These are phyloP conservation scores for Aureobasidium namibiae DNA, from an alignment of 2,329 filamentous ascomycete genomes.

Conservation along the genomic window DNA sequence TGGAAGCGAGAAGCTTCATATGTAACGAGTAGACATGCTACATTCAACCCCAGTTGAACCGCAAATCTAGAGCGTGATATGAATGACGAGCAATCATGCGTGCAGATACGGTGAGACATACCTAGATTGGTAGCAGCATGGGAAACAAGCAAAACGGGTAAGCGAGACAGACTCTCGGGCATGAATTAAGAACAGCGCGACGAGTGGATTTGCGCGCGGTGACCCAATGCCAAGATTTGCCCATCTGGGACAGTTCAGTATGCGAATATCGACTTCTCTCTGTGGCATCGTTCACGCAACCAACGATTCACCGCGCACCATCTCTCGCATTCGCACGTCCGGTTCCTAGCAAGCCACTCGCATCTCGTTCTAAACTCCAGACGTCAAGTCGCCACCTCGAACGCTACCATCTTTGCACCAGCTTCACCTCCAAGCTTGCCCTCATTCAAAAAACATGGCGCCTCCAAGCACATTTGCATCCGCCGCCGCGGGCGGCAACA, in stretches of 20 bases:
- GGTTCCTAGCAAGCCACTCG: not conserved
- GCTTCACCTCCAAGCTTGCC: slow-evolving; percentile 10
- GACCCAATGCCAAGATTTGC: slow-evolving; percentile 2
- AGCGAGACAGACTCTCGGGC: not conserved
- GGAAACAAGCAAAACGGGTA: not conserved
- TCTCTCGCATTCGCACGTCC: not conserved
- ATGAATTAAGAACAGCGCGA: not conserved
- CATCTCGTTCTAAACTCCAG: not conserved
- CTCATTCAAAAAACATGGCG: slow-evolving; percentile 29
- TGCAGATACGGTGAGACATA: not conserved
- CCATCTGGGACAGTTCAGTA: not conserved
- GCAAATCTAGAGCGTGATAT: not conserved
- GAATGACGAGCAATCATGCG: not conserved
- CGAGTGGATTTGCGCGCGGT: not conserved
- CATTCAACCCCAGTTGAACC: not conserved
- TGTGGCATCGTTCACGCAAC: not conserved
- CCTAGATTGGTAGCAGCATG: not conserved
- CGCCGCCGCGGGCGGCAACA: slow-evolving; percentile 38
- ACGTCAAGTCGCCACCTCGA: not conserved
- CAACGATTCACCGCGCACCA: slow-evolving; percentile 1
- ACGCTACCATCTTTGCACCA: not conserved
- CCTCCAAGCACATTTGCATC: slow-evolving; percentile 41
- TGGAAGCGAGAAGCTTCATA: not conserved
- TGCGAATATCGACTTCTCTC: slow-evolving; percentile 8
- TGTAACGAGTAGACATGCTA: not conserved